phyloP scores from a whole-genome alignment of 148 eudicot genomes.

The Cornus controversa region DNA sequence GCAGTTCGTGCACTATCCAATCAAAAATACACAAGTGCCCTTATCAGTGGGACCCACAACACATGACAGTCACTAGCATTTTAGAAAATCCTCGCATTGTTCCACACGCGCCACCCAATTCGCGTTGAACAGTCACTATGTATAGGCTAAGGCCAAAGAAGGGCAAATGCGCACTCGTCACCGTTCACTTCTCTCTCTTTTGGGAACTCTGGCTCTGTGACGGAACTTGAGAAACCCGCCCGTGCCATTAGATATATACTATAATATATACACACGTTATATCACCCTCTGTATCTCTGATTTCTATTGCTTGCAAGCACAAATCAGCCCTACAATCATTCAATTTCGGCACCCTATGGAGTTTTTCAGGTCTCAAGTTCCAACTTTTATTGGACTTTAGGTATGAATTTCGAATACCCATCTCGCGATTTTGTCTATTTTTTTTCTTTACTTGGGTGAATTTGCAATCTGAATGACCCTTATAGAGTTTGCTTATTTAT shows the following conservation, averaged over 20 bases:
- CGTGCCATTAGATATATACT: not conserved
- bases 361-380: not conserved
- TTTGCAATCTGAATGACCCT: not conserved
- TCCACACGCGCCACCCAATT: not conserved
- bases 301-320: not conserved
- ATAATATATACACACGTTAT: not conserved
- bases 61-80: not conserved
- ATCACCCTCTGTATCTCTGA: not conserved
- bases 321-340: not conserved
- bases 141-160: not conserved
- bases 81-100: not conserved
- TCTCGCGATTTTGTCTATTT: not conserved
- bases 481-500: not conserved
- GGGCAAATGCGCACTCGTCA: not conserved
- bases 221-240: not conserved
- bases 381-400: not conserved
- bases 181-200: not conserved
- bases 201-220: not conserved
- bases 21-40: not conserved
- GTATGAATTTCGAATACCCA: not conserved
- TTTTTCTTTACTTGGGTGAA: not conserved
- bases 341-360: not conserved
- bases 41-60: not conserved
- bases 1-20: not conserved
- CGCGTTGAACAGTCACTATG: not conserved